Base-by-base conservation (phyloP, 306 rosid species). In the Argentina anserina region DNA sequence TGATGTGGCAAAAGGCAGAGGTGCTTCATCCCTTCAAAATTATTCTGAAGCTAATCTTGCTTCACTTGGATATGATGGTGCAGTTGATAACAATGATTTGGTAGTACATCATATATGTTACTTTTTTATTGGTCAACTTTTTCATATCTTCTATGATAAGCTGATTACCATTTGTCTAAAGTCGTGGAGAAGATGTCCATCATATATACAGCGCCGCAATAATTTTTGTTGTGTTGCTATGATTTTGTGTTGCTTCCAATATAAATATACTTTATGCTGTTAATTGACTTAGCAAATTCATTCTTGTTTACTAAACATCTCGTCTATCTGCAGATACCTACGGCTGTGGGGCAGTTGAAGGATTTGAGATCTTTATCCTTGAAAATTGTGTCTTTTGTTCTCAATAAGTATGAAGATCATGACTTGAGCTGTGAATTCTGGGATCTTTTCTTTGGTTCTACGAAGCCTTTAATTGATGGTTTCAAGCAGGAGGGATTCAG, bases 291-390 rank as follows among this genome's bases (percentile, higher is more conserved):
- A 46, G 18, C 8, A 29, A 20, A 29, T n/a, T 43, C 15, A 9
- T 67, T 21, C 33, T 12, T 17, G 13, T 69, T 45, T 49, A 34
- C 64, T 36, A 17, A 52, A 17, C 13, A 70, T 47, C 41, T 67
- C 55, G 42, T 43, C 55, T 75, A 31, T 53, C 1, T 81, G 86
- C 89, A 94, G 97, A 82, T 81, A 33, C 63, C 76, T 69, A 64
- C 83, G 40, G 64, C 65, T 58, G 55, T 70, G 76, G 87, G 87
- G 86, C 96, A 94, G 84, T 82, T 86, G 73, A 94, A 87, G 88
- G 98, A 91, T 65, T 78, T 88, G 85, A 91, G 97, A 88, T 94
- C 97, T 75, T 77, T 91, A 36, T 91, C 97, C 82, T 80, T 94
- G 83, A 91, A 77, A 84, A 86, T 89, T 71, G 67, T 91, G 68